These are phyloP conservation scores for Cucurbita ficifolia DNA, from an alignment of 306 rosid species.

Conservation along the genomic window DNA sequence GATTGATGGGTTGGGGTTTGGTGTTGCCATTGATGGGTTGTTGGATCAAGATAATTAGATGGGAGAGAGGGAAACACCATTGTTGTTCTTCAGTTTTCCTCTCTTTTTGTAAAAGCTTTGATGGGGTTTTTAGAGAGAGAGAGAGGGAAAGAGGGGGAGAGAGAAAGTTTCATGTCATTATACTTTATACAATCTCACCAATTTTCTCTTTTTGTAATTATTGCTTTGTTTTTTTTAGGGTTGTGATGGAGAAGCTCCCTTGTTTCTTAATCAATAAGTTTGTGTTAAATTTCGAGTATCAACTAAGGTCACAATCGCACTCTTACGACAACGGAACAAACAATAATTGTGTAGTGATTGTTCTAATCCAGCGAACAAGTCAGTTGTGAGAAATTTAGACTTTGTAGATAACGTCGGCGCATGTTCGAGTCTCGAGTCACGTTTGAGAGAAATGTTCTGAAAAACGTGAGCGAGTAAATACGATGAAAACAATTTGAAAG, in stretches of 20 bases:
- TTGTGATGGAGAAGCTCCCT: constrained; percentile 31
- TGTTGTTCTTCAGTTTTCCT: constrained; percentile 19
- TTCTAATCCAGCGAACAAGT: no score
- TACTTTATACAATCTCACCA: not conserved
- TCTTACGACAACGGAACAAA: no score
- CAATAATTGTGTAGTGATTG: no score
- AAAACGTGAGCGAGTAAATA: no score
- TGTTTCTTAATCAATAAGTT: constrained; percentile 65
- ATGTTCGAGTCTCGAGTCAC: no score
- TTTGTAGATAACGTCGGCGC: no score
- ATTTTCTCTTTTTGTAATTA: constrained; percentile 51
- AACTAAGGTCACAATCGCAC: no score
- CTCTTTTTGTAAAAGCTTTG: constrained; percentile 44
- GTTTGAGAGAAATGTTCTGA: no score
- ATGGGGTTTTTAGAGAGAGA: constrained; percentile 17
- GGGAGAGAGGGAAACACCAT: constrained; percentile 88
- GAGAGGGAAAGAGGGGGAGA: constrained; percentile 6
- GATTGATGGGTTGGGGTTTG: constrained; percentile 15
- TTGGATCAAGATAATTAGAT: constrained; percentile 62
- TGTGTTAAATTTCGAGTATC: no score
- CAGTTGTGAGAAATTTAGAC: no score
- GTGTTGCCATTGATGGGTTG: constrained; percentile 64
- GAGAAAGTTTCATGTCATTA: not conserved
- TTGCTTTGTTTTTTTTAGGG: constrained; percentile 49
- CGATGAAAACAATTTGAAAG: no score